These are phyloP conservation scores for Phytophthora citrophthora DNA, from an alignment of 352 stramenopile genomes.

Conservation along the genomic window DNA sequence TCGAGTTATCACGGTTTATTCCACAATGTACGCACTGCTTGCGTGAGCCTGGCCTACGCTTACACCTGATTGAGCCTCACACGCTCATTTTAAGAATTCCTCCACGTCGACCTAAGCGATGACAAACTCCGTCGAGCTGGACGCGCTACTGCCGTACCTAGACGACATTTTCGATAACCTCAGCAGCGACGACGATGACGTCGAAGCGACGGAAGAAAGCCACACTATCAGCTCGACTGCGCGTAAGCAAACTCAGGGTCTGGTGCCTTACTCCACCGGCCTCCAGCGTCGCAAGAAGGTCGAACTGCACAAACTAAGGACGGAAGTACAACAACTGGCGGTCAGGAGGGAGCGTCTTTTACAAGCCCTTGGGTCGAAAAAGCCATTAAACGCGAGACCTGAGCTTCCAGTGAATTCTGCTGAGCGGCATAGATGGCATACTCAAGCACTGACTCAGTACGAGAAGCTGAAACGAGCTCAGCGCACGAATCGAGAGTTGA, in stretches of 20 bases:
- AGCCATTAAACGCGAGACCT: background rate
- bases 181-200: background rate
- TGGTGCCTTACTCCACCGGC: constrained; percentile 3
- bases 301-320: background rate
- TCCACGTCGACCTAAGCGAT: background rate
- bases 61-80: no score
- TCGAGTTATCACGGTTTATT: no score
- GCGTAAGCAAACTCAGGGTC: background rate
- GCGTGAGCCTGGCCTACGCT: background rate
- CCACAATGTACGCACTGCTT: no score
- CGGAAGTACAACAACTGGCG: background rate
- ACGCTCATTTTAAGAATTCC: background rate
- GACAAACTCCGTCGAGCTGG: background rate
- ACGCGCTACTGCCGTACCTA: background rate
- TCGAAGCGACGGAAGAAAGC: background rate
- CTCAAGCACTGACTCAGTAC: background rate
- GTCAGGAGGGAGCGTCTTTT: background rate
- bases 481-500: constrained; percentile 5
- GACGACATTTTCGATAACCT: background rate
- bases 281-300: constrained; percentile 1
- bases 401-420: background rate
- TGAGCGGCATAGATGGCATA: background rate
- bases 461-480: background rate
- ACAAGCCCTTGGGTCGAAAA: background rate
- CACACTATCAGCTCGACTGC: background rate